A percentile compares a stretch with the other conserved stretches of the same genome.
Evolutionary conservation across 306 rosid species (phyloP).

Genomic region (Vigna trinervia): DNA sequence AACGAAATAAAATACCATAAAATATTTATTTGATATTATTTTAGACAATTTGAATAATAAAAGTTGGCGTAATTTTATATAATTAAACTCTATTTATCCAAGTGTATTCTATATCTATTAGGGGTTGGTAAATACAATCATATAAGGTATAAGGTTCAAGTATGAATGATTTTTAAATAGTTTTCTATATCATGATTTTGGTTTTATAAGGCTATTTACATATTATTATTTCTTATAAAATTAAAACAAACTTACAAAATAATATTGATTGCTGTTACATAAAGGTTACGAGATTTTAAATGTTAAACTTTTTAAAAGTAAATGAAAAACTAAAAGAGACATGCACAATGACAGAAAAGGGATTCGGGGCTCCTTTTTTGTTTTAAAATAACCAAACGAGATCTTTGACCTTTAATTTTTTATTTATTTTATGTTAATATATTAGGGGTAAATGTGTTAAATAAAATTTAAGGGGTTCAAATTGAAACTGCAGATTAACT

Average conservation of each 20-base stretch:
- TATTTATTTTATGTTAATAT: constrained; percentile 3
- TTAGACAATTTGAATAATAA: neutral
- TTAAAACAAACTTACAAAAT: neutral
- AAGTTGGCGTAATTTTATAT: neutral
- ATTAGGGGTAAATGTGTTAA: neutral
- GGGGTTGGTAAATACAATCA: no score
- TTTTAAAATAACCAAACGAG: neutral
- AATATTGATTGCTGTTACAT: neutral
- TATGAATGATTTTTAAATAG: neutral
- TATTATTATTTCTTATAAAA: neutral
- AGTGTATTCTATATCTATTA: neutral
- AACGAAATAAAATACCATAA: neutral
- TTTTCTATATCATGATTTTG: neutral
- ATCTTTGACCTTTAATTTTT: neutral
- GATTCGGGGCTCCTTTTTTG: neutral
- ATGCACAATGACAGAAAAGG: neutral
- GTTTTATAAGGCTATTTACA: neutral
- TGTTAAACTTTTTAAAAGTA: constrained; percentile 7
- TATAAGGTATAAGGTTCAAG: neutral
- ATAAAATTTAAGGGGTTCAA: constrained; percentile 7
- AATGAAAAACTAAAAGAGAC: neutral
- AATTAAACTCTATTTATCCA: neutral
- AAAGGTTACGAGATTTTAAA: neutral
- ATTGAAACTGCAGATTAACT: neutral
- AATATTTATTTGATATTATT: neutral